phyloP scores from a whole-genome alignment of 805 yeast species.

The Myxozyma neglecta region DNA sequence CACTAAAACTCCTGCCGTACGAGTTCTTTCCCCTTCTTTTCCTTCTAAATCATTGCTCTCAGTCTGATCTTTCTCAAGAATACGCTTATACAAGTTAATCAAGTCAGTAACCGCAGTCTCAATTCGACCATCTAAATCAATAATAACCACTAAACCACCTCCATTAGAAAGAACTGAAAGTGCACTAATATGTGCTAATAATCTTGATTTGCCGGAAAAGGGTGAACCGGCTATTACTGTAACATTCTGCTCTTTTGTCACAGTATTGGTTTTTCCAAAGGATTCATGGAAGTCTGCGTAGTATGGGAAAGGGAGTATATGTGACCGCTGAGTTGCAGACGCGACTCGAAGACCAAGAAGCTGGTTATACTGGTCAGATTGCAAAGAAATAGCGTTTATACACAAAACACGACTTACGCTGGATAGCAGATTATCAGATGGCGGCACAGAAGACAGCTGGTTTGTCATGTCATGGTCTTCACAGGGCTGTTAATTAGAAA shows the following conservation, averaged over 20 bases:
- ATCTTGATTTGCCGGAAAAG: conserved; percentile 22
- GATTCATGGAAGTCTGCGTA: conserved; percentile 1
- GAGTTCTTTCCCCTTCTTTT: not conserved
- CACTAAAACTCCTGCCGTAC: conserved; percentile 1
- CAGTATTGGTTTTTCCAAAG: not conserved
- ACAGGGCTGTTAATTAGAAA: no score
- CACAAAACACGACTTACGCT: not conserved
- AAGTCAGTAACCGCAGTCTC: not conserved
- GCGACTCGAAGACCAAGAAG: not conserved
- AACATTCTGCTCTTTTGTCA: not conserved
- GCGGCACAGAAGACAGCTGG: not conserved
- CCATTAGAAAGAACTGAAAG: not conserved
- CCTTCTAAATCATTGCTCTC: not conserved
- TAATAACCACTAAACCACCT: conserved; percentile 11
- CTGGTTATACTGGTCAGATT: not conserved
- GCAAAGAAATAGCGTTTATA: not conserved
- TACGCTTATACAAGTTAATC: not conserved
- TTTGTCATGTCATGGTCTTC: conserved; percentile 1
- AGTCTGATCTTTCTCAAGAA: not conserved
- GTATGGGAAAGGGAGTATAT: conserved; percentile 8
- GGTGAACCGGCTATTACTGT: conserved; percentile 22
- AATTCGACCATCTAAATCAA: conserved; percentile 29
- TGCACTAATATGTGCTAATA: conserved; percentile 9
- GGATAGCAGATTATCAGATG: not conserved
- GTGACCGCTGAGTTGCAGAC: not conserved